Evolutionary conservation across 257 asterid species (phyloP), one percentile per base, ranked within the genome.

Genomic region (Ocimum tenuiflorum): DNA sequence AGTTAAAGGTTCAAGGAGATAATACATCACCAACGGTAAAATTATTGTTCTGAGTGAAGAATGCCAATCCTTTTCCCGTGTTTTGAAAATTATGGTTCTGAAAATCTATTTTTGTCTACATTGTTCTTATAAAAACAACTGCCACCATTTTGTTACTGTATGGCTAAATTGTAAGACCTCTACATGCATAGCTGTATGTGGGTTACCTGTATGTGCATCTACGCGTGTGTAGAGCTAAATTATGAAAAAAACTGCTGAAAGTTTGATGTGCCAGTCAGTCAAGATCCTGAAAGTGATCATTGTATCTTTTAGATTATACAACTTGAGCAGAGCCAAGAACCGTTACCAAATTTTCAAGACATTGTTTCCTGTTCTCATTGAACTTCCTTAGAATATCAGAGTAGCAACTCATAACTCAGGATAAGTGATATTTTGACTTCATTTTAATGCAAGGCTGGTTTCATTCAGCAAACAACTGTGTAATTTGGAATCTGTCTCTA

Each of bases 21-120:
- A 18, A 86, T 78, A 89, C 95, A 57, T 88, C 99, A 20, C 80
- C 89, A 39, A 67, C 96, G 85, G 99, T 92, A 86, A 59, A 43
- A 46, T 51, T 63, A 59, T 55, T 35, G 50, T 70, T 47, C 45
- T 64, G 49, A 61, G 53, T 55, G 9, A 15, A 57, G 33, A 38
- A 51, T 74, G 19, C 2, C 36, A 48, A 3, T 47, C 38, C 3
- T 55, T 38, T 63, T 50, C 53, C 19, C 57, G 50, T 52, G 45
- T 53, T 54, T 63, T 39, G 42, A 3, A 22, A 38, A 24, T 41
- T 13, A 22, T 19, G 58, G 65, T 41, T 15, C 24, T 11, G 53
- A 38, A 45, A 46, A 35, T 22, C 22, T 8, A 7, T 45, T 12
- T 35, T 35, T 53, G 46, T 49, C 61, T 59, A 47, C 22, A 29